These are phyloP conservation scores for Paramecium biaurelia DNA, from an alignment of 73 alveolate species.

Conservation along the genomic window DNA sequence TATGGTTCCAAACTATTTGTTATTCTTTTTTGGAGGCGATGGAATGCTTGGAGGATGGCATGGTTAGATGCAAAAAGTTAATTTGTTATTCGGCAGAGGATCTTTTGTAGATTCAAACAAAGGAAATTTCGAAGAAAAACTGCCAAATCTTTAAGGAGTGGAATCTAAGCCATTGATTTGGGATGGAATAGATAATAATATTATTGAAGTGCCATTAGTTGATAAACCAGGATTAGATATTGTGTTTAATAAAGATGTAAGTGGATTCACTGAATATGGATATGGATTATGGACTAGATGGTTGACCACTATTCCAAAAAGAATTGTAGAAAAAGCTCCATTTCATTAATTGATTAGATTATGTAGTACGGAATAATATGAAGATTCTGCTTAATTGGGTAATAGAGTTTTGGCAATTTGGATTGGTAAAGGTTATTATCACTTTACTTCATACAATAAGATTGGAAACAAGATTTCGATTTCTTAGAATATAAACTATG, in stretches of 20 bases:
- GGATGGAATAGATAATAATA: neutral
- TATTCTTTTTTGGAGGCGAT: slow-evolving; percentile 1
- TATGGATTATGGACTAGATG: slow-evolving; percentile 57
- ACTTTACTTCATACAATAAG: neutral
- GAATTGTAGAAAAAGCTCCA: slow-evolving; percentile 27
- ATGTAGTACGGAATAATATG: neutral
- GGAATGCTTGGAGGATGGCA: slow-evolving; percentile 47
- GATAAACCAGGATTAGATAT: slow-evolving; percentile 13
- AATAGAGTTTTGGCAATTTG: slow-evolving; percentile 21
- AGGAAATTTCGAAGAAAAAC: neutral
- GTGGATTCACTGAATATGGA: slow-evolving; percentile 6
- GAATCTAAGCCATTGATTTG: neutral
- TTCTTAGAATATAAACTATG: neutral
- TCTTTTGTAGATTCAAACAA: neutral
- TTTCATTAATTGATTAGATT: slow-evolving; percentile 9
- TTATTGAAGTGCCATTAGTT: neutral
- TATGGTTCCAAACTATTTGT: slow-evolving; percentile 28
- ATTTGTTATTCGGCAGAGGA: neutral
- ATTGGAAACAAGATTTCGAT: neutral
- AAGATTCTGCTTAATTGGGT: neutral
- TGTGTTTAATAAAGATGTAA: neutral
- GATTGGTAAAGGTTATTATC: slow-evolving; percentile 50
- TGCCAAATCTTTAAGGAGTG: neutral
- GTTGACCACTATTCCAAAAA: neutral
- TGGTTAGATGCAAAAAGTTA: neutral